Conservation (phyloP, 208 protist genomes). For the Leishmania gerbilli region DNA sequence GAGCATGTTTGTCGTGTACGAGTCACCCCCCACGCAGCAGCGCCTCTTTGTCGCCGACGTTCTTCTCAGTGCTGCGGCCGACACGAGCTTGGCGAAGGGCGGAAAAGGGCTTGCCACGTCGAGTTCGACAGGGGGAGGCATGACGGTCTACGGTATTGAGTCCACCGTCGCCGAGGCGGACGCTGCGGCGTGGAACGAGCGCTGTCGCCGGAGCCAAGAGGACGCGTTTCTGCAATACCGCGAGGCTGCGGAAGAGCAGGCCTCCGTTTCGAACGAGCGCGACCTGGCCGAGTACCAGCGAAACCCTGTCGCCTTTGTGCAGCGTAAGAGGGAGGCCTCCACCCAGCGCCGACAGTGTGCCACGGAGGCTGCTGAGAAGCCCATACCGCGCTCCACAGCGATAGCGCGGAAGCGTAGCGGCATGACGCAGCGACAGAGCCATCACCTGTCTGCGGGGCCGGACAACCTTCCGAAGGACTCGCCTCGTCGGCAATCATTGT, state of each 20-base stretch:
- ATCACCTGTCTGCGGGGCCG: background rate
- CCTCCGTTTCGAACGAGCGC: slow-evolving; percentile 16
- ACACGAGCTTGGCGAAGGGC: slow-evolving; percentile 4
- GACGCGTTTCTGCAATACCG: slow-evolving; percentile 37
- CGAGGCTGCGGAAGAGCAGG: slow-evolving; percentile 31
- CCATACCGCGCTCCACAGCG: background rate
- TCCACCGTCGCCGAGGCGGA: slow-evolving; percentile 46
- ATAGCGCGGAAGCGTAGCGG: slow-evolving; percentile 6
- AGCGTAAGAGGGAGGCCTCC: slow-evolving; percentile 36
- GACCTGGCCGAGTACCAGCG: slow-evolving; percentile 41
- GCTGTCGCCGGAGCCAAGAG: slow-evolving; percentile 58
- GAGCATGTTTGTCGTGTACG: slow-evolving; percentile 26
- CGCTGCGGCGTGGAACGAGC: slow-evolving; percentile 56
- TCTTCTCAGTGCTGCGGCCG: slow-evolving; percentile 25
- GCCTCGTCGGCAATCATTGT: slow-evolving; percentile 8
- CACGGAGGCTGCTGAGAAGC: slow-evolving; percentile 21
- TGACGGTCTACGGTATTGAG: slow-evolving; percentile 55
- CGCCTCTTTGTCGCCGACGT: slow-evolving; percentile 65
- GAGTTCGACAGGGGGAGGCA: background rate
- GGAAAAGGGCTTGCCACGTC: slow-evolving; percentile 12
- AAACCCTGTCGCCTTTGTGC: slow-evolving; percentile 47
- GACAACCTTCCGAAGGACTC: slow-evolving; percentile 16
- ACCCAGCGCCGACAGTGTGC: slow-evolving; percentile 34
- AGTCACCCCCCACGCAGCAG: slow-evolving; percentile 6
- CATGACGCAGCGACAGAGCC: slow-evolving; percentile 11